Conservation (phyloP, 352 stramenopile genomes). For the Albugo laibachii region DNA sequence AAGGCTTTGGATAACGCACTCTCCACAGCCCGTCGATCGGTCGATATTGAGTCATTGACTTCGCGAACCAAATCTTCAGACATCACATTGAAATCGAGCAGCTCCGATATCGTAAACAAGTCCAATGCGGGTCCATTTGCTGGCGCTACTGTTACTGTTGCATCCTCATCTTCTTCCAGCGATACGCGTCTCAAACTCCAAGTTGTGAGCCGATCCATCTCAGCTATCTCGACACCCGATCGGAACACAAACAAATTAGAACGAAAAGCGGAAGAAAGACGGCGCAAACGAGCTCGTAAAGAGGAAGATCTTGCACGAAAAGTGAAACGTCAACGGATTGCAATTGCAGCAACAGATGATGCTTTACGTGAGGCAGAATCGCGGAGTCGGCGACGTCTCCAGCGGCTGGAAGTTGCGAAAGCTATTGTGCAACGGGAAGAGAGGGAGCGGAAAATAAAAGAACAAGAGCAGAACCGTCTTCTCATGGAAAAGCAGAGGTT, state of each 20-base stretch:
- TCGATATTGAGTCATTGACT: not conserved
- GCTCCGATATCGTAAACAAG: slow-evolving; percentile 2
- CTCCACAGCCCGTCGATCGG: not conserved
- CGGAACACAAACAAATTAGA: slow-evolving; percentile 71
- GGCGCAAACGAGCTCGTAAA: slow-evolving; percentile 38
- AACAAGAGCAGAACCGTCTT: slow-evolving; percentile 22
- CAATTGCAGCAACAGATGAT: slow-evolving; percentile 57
- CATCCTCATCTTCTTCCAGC: not conserved
- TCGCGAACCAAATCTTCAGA: slow-evolving; percentile 2
- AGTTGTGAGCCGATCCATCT: slow-evolving; percentile 36
- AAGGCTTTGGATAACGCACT: not conserved
- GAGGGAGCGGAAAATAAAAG: slow-evolving; percentile 24
- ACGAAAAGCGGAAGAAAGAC: slow-evolving; percentile 71
- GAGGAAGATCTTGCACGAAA: slow-evolving; percentile 62
- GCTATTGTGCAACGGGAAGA: slow-evolving; percentile 39
- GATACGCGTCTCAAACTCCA: slow-evolving; percentile 38
- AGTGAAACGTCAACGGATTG: slow-evolving; percentile 56
- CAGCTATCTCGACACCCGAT: slow-evolving; percentile 5
- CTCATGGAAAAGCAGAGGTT: slow-evolving; percentile 37
- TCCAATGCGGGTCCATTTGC: not conserved
- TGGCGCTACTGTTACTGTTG: not conserved
- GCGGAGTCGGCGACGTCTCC: slow-evolving; percentile 37
- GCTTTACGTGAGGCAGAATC: slow-evolving; percentile 57
- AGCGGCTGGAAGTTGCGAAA: slow-evolving; percentile 47
- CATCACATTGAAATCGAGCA: not conserved